Conservation (phyloP, 768 basidiomycete genomes). For the Lactarius sp. region DNA sequence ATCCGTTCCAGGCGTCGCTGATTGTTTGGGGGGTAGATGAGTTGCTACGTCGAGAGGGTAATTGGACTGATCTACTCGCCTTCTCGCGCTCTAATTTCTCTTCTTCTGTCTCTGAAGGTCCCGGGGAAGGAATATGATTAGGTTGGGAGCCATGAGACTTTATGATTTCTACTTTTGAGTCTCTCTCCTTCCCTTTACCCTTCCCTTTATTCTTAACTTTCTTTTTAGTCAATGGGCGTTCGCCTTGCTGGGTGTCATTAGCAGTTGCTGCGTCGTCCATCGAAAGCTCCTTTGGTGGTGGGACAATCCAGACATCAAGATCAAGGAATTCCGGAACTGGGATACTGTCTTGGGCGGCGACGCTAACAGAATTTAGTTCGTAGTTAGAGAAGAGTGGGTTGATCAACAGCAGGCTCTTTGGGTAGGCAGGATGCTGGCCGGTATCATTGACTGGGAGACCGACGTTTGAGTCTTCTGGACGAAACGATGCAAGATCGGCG, state of each 20-base stretch:
- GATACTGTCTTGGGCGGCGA: constrained; percentile 75
- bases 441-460: constrained; percentile 32
- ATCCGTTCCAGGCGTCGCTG: constrained; percentile 74
- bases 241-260: constrained; percentile 34
- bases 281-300: constrained; percentile 44
- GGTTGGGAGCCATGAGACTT: constrained; percentile 29
- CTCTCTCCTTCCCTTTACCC: constrained; percentile 39
- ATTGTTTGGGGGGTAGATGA: background rate
- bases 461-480: constrained; percentile 38
- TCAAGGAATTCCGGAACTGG: constrained; percentile 80
- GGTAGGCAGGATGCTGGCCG: constrained; percentile 54
- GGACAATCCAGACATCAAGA: constrained; percentile 80
- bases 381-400: constrained; percentile 70
- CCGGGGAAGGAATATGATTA: constrained; percentile 26
- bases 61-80: constrained; percentile 40
- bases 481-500: constrained; percentile 60
- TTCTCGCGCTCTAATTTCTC: constrained; percentile 56
- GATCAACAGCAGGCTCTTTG: constrained; percentile 86
- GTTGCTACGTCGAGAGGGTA: background rate
- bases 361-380: constrained; percentile 82
- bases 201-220: constrained; percentile 41
- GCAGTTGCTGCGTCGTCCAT: constrained; percentile 31
- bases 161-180: constrained; percentile 36
- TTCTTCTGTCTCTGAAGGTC: constrained; percentile 42
- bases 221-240: constrained; percentile 31